Percentiles rank a stretch among this genome's conserved stretches.
phyloP scores from a whole-genome alignment of 2,329 filamentous ascomycete species.

The Lecanoromycetidae sp. region DNA sequence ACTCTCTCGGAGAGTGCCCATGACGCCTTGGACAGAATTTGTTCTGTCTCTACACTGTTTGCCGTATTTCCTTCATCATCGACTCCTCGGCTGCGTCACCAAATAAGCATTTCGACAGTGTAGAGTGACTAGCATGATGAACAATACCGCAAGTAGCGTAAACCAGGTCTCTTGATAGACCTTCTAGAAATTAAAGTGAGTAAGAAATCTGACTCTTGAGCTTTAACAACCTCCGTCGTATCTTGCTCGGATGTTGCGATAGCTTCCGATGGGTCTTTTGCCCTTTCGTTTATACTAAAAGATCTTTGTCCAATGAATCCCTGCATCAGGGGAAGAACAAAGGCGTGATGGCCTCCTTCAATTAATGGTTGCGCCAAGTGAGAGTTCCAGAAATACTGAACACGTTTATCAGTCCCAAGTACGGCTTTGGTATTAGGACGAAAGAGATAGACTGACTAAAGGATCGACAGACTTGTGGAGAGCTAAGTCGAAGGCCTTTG shows the following conservation, averaged over 20 bases:
- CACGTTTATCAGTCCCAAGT: background rate
- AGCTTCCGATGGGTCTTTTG: background rate
- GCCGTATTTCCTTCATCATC: constrained; percentile 82
- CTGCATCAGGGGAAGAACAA: constrained; percentile 76
- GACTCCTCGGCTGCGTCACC: constrained; percentile 50
- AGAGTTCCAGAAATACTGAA: constrained; percentile 79
- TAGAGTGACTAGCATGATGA: background rate
- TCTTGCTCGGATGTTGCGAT: constrained; percentile 2
- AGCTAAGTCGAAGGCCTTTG: constrained; percentile 40
- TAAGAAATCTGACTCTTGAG: constrained; percentile 43
- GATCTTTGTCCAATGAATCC: constrained; percentile 81
- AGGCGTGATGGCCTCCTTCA: constrained; percentile 54
- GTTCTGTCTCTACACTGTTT: constrained; percentile 89
- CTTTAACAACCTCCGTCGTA: constrained; percentile 11
- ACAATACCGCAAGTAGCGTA: constrained; percentile 62
- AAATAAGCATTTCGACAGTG: background rate
- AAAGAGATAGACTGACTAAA: constrained; percentile 33
- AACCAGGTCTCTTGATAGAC: constrained; percentile 71
- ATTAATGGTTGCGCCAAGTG: constrained; percentile 63
- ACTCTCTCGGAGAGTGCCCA: constrained; percentile 52
- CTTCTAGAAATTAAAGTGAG: constrained; percentile 88
- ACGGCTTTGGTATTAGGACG: too few relatives aligned
- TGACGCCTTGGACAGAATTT: constrained; percentile 63
- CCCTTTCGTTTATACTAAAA: constrained; percentile 53
- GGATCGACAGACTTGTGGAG: constrained; percentile 63